Base-by-base conservation (phyloP, 2,329 filamentous ascomycete species). In the Fusarium sterilihyphosum region DNA sequence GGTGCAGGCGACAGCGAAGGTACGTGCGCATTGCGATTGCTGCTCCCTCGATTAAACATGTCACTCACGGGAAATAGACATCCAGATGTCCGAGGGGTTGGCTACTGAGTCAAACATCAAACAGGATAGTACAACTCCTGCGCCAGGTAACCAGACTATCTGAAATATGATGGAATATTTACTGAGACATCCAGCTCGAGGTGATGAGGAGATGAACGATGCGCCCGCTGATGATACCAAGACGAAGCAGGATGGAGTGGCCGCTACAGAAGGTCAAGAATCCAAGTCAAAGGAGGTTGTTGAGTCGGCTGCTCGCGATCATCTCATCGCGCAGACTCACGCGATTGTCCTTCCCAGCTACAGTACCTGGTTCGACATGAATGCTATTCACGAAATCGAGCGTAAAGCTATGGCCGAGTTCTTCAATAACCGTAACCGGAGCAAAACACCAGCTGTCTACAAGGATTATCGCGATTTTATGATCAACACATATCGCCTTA, bases 381-480 rank as follows among this genome's bases (percentile, higher is more conserved):
- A 95, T 82, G 88, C 90, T 57, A 93, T 99, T 80, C 94, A 98
- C 83, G 90, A 91, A 70, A 93, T 98, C 78, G 96, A 99, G 86
- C 93, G 93, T 81, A 99, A 98, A 84, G 95, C 95, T 13, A 88
- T 99, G 76, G 95, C 96, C 26, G 96, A 99, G 82, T 99, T 98
- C 85, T 99, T 99, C 90, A 99, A 99, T 86, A 96, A 92, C 83
- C 91, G 96, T 69, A 99, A 99, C 84, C 93, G 96, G 79, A 98
- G 96, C 91, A 99, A 99, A 86, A 99, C 96, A 1, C 93, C 95
- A 2, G 92, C 95, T 56, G 94, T 98, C 29, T 99, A 99, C 87
- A 98, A 98, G 84, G 96, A 99, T 81, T 99, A 99, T 84, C 92
- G 96, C 77, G 96, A 99, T 81, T 99, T 99, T 81, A 99, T 99